phyloP scores from a whole-genome alignment of 805 yeast genomes.

The Debaryomyces castellii region DNA sequence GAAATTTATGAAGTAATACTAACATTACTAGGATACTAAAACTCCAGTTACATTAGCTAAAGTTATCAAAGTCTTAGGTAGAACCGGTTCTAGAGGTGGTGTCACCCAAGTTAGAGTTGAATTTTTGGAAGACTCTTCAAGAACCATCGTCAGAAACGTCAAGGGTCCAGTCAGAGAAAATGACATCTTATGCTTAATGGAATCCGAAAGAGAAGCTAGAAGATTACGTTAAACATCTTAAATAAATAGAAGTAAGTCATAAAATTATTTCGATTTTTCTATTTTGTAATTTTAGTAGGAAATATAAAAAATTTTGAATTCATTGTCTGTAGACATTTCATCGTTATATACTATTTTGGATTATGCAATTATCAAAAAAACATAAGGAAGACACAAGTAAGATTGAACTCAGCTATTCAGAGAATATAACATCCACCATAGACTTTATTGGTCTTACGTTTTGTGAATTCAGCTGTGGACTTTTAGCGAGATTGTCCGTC shows the following conservation, averaged over 20 bases:
- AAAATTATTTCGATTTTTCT: neutral
- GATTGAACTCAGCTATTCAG: neutral
- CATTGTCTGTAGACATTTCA: neutral
- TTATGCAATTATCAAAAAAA: neutral
- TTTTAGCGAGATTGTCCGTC: neutral
- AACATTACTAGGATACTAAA: constrained; percentile 48
- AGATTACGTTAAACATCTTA: constrained; percentile 66
- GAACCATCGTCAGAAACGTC: constrained; percentile 51
- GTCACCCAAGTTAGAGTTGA: constrained; percentile 52
- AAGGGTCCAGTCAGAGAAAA: constrained; percentile 56
- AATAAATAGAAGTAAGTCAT: neutral
- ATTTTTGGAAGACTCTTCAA: constrained; percentile 47
- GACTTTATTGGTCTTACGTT: neutral
- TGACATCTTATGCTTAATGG: constrained; percentile 98
- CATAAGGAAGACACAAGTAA: neutral
- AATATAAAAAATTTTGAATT: constrained; percentile 1
- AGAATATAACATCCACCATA: neutral
- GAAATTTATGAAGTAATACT: constrained; percentile 1
- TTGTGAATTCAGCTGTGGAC: neutral
- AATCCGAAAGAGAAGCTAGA: constrained; percentile 99
- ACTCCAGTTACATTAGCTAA: constrained; percentile 99
- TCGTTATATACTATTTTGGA: neutral
- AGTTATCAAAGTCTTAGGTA: constrained; percentile 98
- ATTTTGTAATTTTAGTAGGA: constrained; percentile 5
- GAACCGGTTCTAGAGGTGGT: constrained; percentile 99